These are phyloP conservation scores for Colletotrichum musicola DNA, from an alignment of 2,329 filamentous ascomycete genomes.

Conservation along the genomic window DNA sequence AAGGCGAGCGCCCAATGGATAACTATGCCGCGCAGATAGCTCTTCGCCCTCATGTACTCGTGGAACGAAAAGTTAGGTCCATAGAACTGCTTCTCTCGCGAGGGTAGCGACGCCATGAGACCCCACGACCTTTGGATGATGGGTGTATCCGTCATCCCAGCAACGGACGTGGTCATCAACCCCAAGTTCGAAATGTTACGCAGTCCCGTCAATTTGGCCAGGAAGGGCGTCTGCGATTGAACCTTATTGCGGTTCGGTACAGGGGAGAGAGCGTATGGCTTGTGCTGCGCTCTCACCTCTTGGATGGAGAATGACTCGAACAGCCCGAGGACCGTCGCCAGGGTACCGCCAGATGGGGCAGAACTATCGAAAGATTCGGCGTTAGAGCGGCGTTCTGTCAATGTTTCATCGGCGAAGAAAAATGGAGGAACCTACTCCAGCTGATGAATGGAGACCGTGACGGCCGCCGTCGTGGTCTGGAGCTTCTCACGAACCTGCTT, in stretches of 20 bases:
- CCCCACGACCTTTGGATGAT: slow-evolving; percentile 75
- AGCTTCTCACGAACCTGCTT: slow-evolving; percentile 64
- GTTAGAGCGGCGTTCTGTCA: slow-evolving; percentile 23
- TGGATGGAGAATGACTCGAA: slow-evolving; percentile 65
- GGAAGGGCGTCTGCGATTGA: slow-evolving; percentile 49
- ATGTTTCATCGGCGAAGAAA: slow-evolving; percentile 3
- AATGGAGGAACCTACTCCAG: slow-evolving; percentile 50
- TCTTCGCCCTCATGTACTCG: slow-evolving; percentile 66
- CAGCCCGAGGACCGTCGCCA: slow-evolving; percentile 74
- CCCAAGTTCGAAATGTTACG: slow-evolving; percentile 65
- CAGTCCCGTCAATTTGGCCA: slow-evolving; percentile 64
- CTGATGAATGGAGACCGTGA: slow-evolving; percentile 63
- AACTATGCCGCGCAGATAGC: slow-evolving; percentile 62
- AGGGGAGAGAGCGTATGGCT: slow-evolving; percentile 70
- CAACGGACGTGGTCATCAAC: slow-evolving; percentile 65
- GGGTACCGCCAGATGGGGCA: slow-evolving; percentile 73
- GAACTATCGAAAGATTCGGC: slow-evolving; percentile 49
- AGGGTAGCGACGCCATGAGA: slow-evolving; percentile 60
- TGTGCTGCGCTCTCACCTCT: slow-evolving; percentile 59
- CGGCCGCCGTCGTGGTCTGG: slow-evolving; percentile 63
- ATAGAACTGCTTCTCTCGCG: slow-evolving; percentile 62
- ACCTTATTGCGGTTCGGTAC: slow-evolving; percentile 56
- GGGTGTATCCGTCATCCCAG: slow-evolving; percentile 62
- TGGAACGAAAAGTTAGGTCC: slow-evolving; percentile 71
- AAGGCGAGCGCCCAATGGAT: slow-evolving; percentile 63